phyloP scores from a whole-genome alignment of 164 flowering plant species.

The Umbellularia californica region DNA sequence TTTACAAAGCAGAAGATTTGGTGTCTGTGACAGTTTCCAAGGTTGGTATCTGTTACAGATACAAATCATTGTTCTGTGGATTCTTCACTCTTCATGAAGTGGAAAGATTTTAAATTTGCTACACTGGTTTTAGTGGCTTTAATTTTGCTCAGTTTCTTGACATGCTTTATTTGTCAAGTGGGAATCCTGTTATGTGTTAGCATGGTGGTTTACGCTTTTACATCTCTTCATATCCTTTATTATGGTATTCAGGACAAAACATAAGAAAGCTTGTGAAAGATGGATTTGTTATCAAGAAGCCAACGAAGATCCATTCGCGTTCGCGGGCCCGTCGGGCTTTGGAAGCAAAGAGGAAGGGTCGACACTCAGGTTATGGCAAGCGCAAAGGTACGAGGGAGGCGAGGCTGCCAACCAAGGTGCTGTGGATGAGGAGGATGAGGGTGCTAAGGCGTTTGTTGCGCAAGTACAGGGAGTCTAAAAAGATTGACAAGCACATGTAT shows the following conservation, averaged over 20 bases:
- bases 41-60: too few species aligned
- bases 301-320: constrained; percentile 33
- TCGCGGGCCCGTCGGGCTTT: constrained; percentile 23
- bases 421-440: constrained; percentile 38
- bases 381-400: constrained; percentile 38
- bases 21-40: too few species aligned
- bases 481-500: constrained; percentile 32
- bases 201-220: constrained; percentile 4
- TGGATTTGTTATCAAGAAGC: constrained; percentile 32
- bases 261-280: constrained; percentile 36
- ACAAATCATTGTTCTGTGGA: too few species aligned
- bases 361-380: constrained; percentile 34
- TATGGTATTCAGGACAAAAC: constrained; percentile 18
- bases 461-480: constrained; percentile 26
- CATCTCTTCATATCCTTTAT: background rate
- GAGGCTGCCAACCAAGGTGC: constrained; percentile 27
- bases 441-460: constrained; percentile 30
- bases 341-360: constrained; percentile 31
- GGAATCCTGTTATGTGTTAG: background rate
- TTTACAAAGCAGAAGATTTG: too few species aligned
- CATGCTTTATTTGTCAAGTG: too few species aligned
- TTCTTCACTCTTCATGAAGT: too few species aligned
- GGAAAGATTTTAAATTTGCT: too few species aligned
- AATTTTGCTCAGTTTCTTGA: too few species aligned
- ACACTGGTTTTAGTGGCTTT: too few species aligned